Base-by-base conservation (phyloP, 257 asterid species). In the Solanum appendiculatum region DNA sequence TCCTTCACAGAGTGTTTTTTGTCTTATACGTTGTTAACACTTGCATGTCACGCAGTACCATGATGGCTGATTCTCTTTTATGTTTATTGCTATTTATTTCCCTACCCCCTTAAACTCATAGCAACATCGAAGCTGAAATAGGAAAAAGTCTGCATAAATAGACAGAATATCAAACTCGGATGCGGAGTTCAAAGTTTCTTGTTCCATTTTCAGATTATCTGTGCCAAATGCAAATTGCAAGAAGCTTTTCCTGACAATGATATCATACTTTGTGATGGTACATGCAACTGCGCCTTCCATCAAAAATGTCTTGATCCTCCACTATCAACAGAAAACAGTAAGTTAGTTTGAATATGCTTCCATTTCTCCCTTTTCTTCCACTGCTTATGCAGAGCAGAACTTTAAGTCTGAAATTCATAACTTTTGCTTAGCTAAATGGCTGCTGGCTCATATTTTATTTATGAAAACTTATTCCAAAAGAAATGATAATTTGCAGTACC, bases 301-400 rank as follows among this genome's bases (percentile, higher is more conserved):
- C 98, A 95, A 88, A 92, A 94, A 87, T 97, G 98, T 91, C 94
- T 97, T 81, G 97, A 97, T 92, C 99, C 99, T 88, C 99, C 99
- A 27, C 80, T 97, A 84, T 84, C 91, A 87, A 93, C 98, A 31
- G 96, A 96, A 92, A 92, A 93, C 88, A 96, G 99, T 97, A 92
- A 93, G 97, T 88, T 85, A 60, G 87, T 86, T 83, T 74, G 70
- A 72, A 68, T 82, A 9, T 81, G 68, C 40, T 81, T 48, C 39
- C 4, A 20, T 29, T 48, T 58, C 85, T 80, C 66, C 27, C 16
- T 46, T 29, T 46, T 80, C 69, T 46, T 81, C 44, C 31, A 81
- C 44, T 81, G 44, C 31, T 48, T 81, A 48, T 48, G 69, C 31
- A 81, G 66, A 12, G 21, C 29, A 31, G 85, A 10, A 14, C 27